Conservation (phyloP, 2,329 filamentous ascomycete genomes). For the Alternaria brassicae region DNA sequence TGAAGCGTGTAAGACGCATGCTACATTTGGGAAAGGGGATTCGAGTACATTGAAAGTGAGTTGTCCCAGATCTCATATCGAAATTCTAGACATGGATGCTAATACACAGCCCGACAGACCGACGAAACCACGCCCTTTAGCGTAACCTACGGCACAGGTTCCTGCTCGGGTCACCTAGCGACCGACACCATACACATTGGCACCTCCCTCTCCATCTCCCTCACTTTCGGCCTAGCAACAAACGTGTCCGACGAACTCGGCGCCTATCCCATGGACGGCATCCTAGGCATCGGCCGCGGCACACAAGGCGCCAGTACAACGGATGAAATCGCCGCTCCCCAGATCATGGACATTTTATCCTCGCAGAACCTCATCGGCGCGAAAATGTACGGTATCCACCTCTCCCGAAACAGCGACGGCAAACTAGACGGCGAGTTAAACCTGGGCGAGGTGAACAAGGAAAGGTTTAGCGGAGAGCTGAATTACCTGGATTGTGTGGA, state of each 20-base stretch:
- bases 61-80: not conserved
- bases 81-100: not conserved
- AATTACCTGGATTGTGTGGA: constrained; percentile 66
- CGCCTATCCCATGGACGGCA: constrained; percentile 85
- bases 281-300: constrained; percentile 76
- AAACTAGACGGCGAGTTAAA: constrained; percentile 76
- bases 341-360: constrained; percentile 70
- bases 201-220: constrained; percentile 66
- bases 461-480: constrained; percentile 72
- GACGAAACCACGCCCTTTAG: constrained; percentile 62
- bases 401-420: constrained; percentile 72
- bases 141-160: constrained; percentile 79
- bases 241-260: constrained; percentile 76
- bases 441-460: constrained; percentile 73
- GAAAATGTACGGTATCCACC: constrained; percentile 74
- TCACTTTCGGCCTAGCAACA: constrained; percentile 76
- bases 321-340: constrained; percentile 61
- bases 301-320: constrained; percentile 40
- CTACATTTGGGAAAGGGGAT: constrained; percentile 69
- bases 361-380: constrained; percentile 63
- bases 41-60: constrained; percentile 66
- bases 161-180: constrained; percentile 70
- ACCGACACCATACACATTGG: constrained; percentile 73
- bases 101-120: constrained; percentile 39
- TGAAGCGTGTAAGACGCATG: constrained; percentile 71